phyloP scores from a whole-genome alignment of 345 rosid species.

The Nasturtium officinale region DNA sequence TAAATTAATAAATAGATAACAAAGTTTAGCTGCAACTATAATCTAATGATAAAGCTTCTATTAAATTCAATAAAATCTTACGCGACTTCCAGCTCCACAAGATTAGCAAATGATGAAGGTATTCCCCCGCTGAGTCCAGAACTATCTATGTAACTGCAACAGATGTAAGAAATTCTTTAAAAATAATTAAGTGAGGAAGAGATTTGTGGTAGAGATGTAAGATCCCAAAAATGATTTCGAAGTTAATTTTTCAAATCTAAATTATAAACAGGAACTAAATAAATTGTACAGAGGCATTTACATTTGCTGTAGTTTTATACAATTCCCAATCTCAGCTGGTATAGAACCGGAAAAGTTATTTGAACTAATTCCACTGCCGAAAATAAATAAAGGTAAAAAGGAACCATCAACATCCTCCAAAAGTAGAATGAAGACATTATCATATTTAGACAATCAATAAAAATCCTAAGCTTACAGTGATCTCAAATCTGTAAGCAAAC shows the following conservation, averaged over 20 bases:
- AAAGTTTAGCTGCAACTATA: neutral
- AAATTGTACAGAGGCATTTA: constrained; percentile 40
- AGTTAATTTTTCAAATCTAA: neutral
- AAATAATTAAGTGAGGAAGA: neutral
- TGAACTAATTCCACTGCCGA: constrained; percentile 48
- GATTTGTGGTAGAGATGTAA: neutral
- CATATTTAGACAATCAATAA: neutral
- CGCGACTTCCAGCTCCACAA: constrained; percentile 24
- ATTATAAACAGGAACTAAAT: neutral
- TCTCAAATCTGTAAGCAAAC: constrained; percentile 56
- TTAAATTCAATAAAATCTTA: no score
- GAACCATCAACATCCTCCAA: neutral
- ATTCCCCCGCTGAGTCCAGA: constrained; percentile 64
- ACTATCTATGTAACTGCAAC: constrained; percentile 55
- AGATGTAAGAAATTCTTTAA: neutral
- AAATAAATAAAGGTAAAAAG: neutral
- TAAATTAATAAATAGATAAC: constrained; percentile 1
- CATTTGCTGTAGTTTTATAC: constrained; percentile 54
- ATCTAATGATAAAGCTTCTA: no score
- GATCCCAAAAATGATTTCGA: neutral
- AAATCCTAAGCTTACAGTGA: constrained; percentile 49
- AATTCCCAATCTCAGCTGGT: constrained; percentile 65
- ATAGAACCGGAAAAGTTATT: constrained; percentile 76
- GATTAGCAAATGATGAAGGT: constrained; percentile 54
- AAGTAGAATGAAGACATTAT: neutral